phyloP scores from a whole-genome alignment of 2,329 filamentous ascomycete species.

The Exophiala alcalophila region DNA sequence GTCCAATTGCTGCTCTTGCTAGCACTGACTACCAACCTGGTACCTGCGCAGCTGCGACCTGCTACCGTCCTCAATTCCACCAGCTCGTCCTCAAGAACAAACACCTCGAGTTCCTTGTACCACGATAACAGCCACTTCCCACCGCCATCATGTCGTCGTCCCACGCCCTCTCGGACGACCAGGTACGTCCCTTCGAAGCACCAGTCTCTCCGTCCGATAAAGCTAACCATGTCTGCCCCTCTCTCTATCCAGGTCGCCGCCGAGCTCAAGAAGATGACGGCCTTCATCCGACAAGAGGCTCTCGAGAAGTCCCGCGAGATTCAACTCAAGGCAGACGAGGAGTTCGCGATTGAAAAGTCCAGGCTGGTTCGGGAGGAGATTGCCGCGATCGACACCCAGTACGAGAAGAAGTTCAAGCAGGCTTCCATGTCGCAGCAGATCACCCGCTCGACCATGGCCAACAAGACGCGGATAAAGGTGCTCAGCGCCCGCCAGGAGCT shows the following conservation, averaged over 20 bases:
- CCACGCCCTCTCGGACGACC: conserved; percentile 96
- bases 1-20: too few relatives aligned
- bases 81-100: conserved; percentile 25
- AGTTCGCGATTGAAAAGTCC: conserved; percentile 98
- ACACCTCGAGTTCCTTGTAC: background rate
- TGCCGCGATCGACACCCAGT: conserved; percentile 82
- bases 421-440: conserved; percentile 98
- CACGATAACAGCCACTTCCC: conserved; percentile 18
- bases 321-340: conserved; percentile 96
- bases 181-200: conserved; percentile 57
- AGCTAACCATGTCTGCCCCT: conserved; percentile 14
- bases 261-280: conserved; percentile 99
- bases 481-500: conserved; percentile 84
- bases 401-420: conserved; percentile 99
- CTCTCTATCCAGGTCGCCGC: conserved; percentile 70
- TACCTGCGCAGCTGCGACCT: too few relatives aligned
- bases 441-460: conserved; percentile 90
- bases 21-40: too few relatives aligned
- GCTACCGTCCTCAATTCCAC: conserved; percentile 8
- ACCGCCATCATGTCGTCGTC: conserved; percentile 83
- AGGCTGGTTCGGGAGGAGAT: conserved; percentile 97
- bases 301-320: conserved; percentile 97
- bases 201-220: background rate
- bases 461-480: conserved; percentile 90
- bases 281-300: conserved; percentile 99